Percentiles rank a stretch among this genome's conserved stretches.
Evolutionary conservation across 805 yeast species (phyloP).

Genomic region (Starmerella ratchasimensis): DNA sequence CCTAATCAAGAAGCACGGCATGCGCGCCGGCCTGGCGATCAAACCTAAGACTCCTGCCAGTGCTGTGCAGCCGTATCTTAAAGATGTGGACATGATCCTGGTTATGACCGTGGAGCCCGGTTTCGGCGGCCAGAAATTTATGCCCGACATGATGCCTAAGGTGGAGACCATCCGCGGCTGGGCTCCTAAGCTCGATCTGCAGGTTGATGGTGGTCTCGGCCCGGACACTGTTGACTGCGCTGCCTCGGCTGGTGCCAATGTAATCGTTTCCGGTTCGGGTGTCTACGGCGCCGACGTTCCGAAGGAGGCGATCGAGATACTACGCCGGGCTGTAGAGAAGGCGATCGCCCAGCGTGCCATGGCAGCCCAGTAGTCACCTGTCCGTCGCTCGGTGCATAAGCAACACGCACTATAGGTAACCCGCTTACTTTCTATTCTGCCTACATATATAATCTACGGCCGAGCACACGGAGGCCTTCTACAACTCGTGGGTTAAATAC

Average conservation of each 20-base stretch:
- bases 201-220: slow-evolving; percentile 95
- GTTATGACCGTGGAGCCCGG: slow-evolving; percentile 99
- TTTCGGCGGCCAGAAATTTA: slow-evolving; percentile 94
- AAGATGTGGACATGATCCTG: slow-evolving; percentile 79
- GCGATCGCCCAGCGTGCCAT: too few relatives aligned
- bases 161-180: slow-evolving; percentile 59
- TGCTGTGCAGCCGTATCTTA: slow-evolving; percentile 60
- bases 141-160: slow-evolving; percentile 93
- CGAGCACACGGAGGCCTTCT: too few relatives aligned
- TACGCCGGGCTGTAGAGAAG: slow-evolving; percentile 46
- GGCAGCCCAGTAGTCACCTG: too few relatives aligned
- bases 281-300: slow-evolving; percentile 81
- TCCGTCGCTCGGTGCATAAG: too few relatives aligned
- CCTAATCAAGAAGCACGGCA: slow-evolving; percentile 62
- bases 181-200: slow-evolving; percentile 71
- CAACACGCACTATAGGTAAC: too few relatives aligned
- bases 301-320: slow-evolving; percentile 49
- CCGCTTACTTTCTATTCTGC: too few relatives aligned
- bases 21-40: slow-evolving; percentile 87
- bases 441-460: too few relatives aligned
- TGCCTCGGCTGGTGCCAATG: slow-evolving; percentile 96
- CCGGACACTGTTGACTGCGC: slow-evolving; percentile 72
- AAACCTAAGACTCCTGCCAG: slow-evolving; percentile 88
- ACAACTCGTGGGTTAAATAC: too few relatives aligned
- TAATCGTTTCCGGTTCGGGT: slow-evolving; percentile 93